Conservation (phyloP, 768 basidiomycete genomes). For the Tephrocybe sp. region DNA sequence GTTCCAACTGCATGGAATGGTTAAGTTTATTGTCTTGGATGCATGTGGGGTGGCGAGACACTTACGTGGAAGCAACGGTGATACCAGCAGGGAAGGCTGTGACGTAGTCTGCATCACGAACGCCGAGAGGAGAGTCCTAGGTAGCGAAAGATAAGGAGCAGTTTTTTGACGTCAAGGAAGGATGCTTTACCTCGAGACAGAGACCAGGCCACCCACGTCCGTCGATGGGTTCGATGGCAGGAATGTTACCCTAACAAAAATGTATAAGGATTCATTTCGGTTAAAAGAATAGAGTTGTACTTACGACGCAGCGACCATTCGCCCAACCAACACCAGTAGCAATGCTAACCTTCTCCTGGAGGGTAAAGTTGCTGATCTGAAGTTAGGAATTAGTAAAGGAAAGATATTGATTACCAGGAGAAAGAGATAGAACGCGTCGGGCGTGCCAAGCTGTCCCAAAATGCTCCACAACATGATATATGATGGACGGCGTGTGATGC, state of each 20-base stretch:
- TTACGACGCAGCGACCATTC: conserved; percentile 64
- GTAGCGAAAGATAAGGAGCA: not conserved
- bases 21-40: not conserved
- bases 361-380: conserved; percentile 45
- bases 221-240: conserved; percentile 38
- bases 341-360: conserved; percentile 64
- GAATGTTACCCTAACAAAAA: conserved; percentile 49
- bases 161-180: not conserved
- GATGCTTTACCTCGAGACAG: conserved; percentile 56
- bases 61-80: conserved; percentile 78
- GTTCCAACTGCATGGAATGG: conserved; percentile 51
- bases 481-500: not conserved
- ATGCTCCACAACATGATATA: not conserved
- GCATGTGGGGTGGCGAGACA: conserved; percentile 1
- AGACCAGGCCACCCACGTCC: conserved; percentile 62
- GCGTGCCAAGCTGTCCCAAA: not conserved
- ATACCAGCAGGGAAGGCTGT: conserved; percentile 85
- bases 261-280: not conserved
- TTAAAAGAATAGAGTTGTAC: conserved; percentile 9
- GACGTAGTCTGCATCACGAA: conserved; percentile 70
- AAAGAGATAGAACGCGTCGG: too few relatives aligned
- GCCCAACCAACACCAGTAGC: conserved; percentile 69
- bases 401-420: too few relatives aligned
- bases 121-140: conserved; percentile 73
- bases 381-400: not conserved